Evolutionary conservation across 2,329 filamentous ascomycete species (phyloP), one percentile per base, ranked within the genome.

Genomic region (Colletotrichum sp.): DNA sequence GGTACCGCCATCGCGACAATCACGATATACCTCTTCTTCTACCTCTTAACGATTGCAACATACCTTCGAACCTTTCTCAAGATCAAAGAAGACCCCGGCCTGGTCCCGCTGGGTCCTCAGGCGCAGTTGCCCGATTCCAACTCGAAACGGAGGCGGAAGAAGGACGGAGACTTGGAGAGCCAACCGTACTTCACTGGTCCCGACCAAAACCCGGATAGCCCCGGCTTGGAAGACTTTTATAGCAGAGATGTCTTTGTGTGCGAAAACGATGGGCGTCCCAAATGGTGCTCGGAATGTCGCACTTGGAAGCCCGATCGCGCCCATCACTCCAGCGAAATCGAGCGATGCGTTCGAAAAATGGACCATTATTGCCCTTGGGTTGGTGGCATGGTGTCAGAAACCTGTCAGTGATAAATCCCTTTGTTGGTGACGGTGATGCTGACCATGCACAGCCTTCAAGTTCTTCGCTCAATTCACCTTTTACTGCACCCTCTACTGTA

Each of bases 301-400:
- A 95, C 94, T 78, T 98, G 94, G 92, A 99, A 98, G 84, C 93
- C 94, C 1, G 96, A 98, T 81, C 91, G 96, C 5, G 91, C 94
- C 4, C 96, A 98, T 82, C 96, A 99, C 84, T 98, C 94, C 81
- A 93, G 93, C 68, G 95, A 98, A 82, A 87, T 97, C 15, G 92
- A 92, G 66, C 90, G 95, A 58, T 99, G 96, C 81, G 94, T 98
- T 26, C 87, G 90, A 55, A 97, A 97, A 81, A 97, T 98, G 94
- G 96, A 99, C 78, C 96, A 99, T 82, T 97, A 96, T 80, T 99
- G 97, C 81, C 97, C 96, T 0, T 99, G 94, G 94, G 96, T 98
- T n/a, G 96, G 96, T 6, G 97, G 96, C 26, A 94, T 98, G 78
- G 93, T 99, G 12, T 94, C 93, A 0, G 96, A 98, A 83, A 96